Evolutionary conservation across 352 stramenopile genomes (phyloP).

Genomic region (Phytopythium chamaehyphon): DNA sequence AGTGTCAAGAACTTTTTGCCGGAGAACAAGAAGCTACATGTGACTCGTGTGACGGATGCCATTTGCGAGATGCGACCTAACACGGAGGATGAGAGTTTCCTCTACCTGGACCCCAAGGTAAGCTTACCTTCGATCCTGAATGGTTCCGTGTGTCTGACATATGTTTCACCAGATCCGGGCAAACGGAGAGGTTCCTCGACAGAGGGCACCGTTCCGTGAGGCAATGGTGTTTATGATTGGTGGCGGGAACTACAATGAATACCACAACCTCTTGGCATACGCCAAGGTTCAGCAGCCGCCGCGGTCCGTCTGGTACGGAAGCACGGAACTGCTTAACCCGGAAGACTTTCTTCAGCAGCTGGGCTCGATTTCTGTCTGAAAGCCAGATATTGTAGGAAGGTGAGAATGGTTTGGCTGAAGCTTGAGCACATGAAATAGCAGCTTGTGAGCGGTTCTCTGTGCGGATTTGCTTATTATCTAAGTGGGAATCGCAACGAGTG

Average conservation of each 20-base stretch:
- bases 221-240: conserved; percentile 89
- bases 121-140: background rate
- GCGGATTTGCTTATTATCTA: no score
- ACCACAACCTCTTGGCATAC: conserved; percentile 84
- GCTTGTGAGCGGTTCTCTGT: no score
- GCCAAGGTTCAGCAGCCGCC: conserved; percentile 62
- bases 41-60: conserved; percentile 75
- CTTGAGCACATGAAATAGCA: no score
- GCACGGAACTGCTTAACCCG: conserved; percentile 85
- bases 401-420: no score
- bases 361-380: conserved; percentile 52
- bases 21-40: conserved; percentile 85
- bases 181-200: conserved; percentile 59
- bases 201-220: conserved; percentile 75
- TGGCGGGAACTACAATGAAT: conserved; percentile 86
- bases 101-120: conserved; percentile 87
- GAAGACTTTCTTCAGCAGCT: conserved; percentile 89
- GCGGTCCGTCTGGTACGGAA: conserved; percentile 84
- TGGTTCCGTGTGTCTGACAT: background rate
- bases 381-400: no score
- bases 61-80: conserved; percentile 80
- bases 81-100: conserved; percentile 79
- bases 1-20: conserved; percentile 87
- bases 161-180: conserved; percentile 53
- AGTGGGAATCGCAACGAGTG: no score